A percentile compares a stretch with the other conserved stretches of the same genome.
Conservation (phyloP, 768 basidiomycete genomes). For the Macrolepiota dolichaula region DNA sequence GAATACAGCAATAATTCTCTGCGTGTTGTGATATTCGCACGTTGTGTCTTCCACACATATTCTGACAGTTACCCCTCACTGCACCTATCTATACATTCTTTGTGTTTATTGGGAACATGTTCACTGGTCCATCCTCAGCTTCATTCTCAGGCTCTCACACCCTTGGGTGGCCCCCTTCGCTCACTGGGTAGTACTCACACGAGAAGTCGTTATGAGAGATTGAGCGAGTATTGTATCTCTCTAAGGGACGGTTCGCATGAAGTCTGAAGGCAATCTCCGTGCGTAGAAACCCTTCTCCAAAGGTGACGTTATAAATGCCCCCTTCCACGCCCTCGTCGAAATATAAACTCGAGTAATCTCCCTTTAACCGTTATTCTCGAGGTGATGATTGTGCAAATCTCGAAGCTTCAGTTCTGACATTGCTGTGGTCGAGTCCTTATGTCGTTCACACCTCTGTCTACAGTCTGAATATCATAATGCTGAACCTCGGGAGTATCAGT, state of each 20-base stretch:
- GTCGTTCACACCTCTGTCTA: not conserved
- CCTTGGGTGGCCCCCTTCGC: not conserved
- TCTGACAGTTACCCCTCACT: not conserved
- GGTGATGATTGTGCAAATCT: not conserved
- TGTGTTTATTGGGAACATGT: not conserved
- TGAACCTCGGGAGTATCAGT: not conserved
- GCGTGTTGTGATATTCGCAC: not conserved
- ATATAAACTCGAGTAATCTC: not conserved
- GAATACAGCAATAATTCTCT: not conserved
- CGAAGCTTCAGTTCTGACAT: not conserved
- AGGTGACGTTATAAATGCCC: not conserved
- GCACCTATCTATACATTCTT: too few species aligned
- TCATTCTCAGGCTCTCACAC: not conserved
- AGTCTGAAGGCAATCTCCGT: not conserved
- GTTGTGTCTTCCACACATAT: not conserved
- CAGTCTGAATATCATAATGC: not conserved
- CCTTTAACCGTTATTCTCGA: not conserved
- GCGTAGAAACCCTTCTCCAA: not conserved
- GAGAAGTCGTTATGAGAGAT: too few species aligned
- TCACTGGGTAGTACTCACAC: not conserved
- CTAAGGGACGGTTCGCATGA: not conserved
- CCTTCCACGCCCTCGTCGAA: not conserved
- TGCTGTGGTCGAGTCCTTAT: not conserved
- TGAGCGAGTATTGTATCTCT: too few species aligned
- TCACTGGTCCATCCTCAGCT: not conserved